Evolutionary conservation across 768 basidiomycete species (phyloP).

Genomic region (Paxillus ammoniavirescens): DNA sequence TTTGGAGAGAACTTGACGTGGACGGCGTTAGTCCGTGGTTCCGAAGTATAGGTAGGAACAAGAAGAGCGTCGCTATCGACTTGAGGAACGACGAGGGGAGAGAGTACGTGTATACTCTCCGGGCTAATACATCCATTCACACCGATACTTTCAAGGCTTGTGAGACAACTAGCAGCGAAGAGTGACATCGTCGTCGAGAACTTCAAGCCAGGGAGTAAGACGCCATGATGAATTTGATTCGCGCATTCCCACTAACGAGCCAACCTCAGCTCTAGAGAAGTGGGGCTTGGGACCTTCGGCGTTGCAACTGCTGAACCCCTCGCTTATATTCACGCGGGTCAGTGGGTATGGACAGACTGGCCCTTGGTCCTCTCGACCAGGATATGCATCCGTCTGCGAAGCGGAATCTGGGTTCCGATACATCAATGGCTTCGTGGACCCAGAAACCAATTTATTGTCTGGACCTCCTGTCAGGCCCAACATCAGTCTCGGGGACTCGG

Average conservation of each 20-base stretch:
- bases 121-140: background rate
- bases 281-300: slow-evolving; percentile 61
- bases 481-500: slow-evolving; percentile 69
- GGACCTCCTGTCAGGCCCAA: slow-evolving; percentile 71
- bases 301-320: slow-evolving; percentile 73
- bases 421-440: slow-evolving; percentile 66
- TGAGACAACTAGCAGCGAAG: slow-evolving; percentile 56
- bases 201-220: slow-evolving; percentile 73
- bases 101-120: slow-evolving; percentile 31
- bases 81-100: slow-evolving; percentile 57
- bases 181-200: slow-evolving; percentile 71
- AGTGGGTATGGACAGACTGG: slow-evolving; percentile 77
- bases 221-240: background rate
- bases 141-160: slow-evolving; percentile 41
- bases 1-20: slow-evolving; percentile 68
- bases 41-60: slow-evolving; percentile 67
- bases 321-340: slow-evolving; percentile 87
- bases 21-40: slow-evolving; percentile 78
- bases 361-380: slow-evolving; percentile 67
- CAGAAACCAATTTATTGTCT: slow-evolving; percentile 47
- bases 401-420: slow-evolving; percentile 73
- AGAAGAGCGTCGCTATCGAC: slow-evolving; percentile 72
- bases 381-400: slow-evolving; percentile 75
- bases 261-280: slow-evolving; percentile 57
- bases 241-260: background rate